Conservation (phyloP, 2,329 filamentous ascomycete species). For the Spiromastix sp. region DNA sequence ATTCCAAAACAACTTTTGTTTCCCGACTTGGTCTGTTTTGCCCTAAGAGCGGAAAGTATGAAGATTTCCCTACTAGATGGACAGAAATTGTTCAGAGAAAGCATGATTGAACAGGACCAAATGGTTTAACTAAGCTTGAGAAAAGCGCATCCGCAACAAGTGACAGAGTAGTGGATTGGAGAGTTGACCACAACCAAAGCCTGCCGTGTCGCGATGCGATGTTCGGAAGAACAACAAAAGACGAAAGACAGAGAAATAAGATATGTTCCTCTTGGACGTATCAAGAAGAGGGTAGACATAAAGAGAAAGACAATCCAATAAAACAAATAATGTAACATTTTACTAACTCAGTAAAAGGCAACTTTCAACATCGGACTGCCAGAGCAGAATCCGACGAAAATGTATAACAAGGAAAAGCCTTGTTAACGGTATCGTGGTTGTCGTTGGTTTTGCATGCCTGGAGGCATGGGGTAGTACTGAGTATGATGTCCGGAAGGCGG, state of each 20-base stretch:
- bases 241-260: background rate
- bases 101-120: too few species aligned
- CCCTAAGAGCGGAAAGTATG: too few species aligned
- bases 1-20: too few species aligned
- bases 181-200: too few species aligned
- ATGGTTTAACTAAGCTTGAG: too few species aligned
- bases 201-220: too few species aligned
- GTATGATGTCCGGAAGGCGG: conserved; percentile 11
- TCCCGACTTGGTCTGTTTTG: too few species aligned
- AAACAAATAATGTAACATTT: background rate
- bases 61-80: too few species aligned
- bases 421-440: conserved; percentile 12
- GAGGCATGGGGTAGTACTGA: conserved; percentile 11
- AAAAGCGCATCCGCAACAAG: too few species aligned
- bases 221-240: background rate
- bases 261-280: background rate
- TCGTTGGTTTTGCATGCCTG: conserved; percentile 7
- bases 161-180: too few species aligned
- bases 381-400: background rate
- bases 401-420: background rate
- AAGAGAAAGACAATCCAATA: background rate
- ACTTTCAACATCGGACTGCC: background rate
- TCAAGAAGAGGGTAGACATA: background rate
- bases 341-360: background rate
- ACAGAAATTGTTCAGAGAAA: too few species aligned